Base-by-base conservation (phyloP, 2,329 filamentous ascomycete genomes). In the Sordariomycetes sp. region DNA sequence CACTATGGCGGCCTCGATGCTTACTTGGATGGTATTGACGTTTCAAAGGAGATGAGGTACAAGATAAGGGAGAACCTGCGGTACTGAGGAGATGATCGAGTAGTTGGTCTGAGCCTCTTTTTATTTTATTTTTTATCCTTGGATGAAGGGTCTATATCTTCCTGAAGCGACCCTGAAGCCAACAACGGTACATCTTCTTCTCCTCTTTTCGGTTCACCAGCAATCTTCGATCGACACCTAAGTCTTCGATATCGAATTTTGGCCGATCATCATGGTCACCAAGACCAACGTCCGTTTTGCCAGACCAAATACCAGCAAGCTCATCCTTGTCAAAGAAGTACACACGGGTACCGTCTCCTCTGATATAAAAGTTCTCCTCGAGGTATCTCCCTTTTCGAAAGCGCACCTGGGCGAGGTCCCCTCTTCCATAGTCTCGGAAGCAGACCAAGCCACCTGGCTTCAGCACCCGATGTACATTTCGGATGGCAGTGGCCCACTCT, bases 101-200 rank as follows among this genome's bases (percentile, higher is more conserved):
- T 8, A 4, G 27, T 28, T 31, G 23, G 20, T 14, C 15, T 29
- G 12, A 31, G 37, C 8, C 7, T 14, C 19, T 30, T 24, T 43
- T 8, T 33, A 18, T 38, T 29, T 40, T 39, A 5, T 35, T 38
- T 12, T 37, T 32, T 17, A 19, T n/a, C n/a, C n/a, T n/a, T n/a
- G n/a, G 9, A 33, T 34, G 39, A 38, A 37, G 59, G 19, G 16
- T 30, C 53, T 65, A 70, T 63, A 66, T 69, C 62, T 88, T 90
- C 49, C 70, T 75, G 56, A 92, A 93, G 4, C 78, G 75, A 20
- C 83, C 86, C 58, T 93, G 86, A 55, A 93, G 75, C 87, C 92
- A 98, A 65, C 90, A 96, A 40, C 92, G 78, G 59, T 96, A 96
- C 92, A 98, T 98, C 63, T 96, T 98, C 32, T 94, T 67, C 60